Base-by-base conservation (phyloP, 345 rosid species). In the Ceriops tagal region DNA sequence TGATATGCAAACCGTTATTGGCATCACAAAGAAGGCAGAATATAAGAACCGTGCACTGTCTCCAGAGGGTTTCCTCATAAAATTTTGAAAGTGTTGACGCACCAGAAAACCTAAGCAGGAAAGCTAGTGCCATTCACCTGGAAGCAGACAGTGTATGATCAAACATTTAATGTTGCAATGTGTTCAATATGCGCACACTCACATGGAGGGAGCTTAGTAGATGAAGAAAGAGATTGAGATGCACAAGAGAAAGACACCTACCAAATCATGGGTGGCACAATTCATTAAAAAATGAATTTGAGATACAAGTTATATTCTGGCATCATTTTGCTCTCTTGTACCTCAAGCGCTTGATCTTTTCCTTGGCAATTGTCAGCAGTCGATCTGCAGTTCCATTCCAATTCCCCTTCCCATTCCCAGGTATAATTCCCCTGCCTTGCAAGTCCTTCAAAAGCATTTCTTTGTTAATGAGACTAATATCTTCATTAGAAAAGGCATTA, bases 371-470 rank as follows among this genome's bases (percentile, higher is more conserved):
- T 63, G 64, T 64, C 80, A 91, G 75, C n/a, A 70, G 74, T 68
- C 75, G 65, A 35, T 26, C 67, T 70, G 76, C 76, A 68, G 73
- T 67, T 78, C 78, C 75, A 31, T 75, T 77, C 53, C 65, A 62
- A 26, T 34, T 75, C 59, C 68, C 62, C n/a, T 32, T 77, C 59
- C 68, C 57, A 26, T 71, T 56, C 77, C 70, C 65, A 68, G 80
- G 70, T 76, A 89, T 71, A 65, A 87, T 58, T 65, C 89, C 91
- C 65, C 89, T 91, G 30, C 61, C 81, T 43, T 71, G 70, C 73
- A 93, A 77, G 85, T 93, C 97, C 64, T 76, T 78, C 60, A 87
- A 52, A 80, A 93, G 78, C 51, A 68, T 64, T 77, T 85, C 85
- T 71, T 75, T 78, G 20, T 62, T 68, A 67, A 62, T 55, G 69